Evolutionary conservation across 2,329 filamentous ascomycete species (phyloP), one percentile per base, ranked within the genome.

Genomic region (Acephala macrosclerotiorum): DNA sequence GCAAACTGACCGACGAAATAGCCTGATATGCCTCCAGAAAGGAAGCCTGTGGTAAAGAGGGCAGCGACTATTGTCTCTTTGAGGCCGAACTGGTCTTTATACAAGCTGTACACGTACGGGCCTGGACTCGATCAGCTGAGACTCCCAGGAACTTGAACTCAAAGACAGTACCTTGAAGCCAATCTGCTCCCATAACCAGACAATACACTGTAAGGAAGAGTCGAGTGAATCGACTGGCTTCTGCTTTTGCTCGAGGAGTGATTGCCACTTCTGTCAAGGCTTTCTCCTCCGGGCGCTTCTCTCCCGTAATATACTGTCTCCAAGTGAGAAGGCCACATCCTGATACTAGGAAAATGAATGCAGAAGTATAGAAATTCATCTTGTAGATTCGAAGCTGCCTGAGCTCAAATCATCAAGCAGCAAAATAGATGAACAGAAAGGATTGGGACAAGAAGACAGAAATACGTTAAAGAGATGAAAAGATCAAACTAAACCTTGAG

Each of bases 171-270:
- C 81, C 81, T 76, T 84, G 82, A 33, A 85, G 79, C 83, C 82
- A 85, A 73, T 85, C 83, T 9, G 83, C 80, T 59, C 77, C 82
- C 79, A 84, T 83, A 26, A 83, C 80, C 5, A 85, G 76, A 65
- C 80, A 77, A 61, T 84, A 85, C 35, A 84, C 82, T 16, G 71
- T 66, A 26, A 81, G 74, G 71, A 82, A 82, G 22, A 74, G 61
- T 29, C 70, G 60, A 40, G 66, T 70, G 49, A 75, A 75, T 51
- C 70, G 56, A 36, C 55, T 68, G 11, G 73, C 74, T 64, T 75
- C 74, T 58, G 67, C 68, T 49, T 72, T 74, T 33, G 70, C 70
- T 65, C 60, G 65, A 64, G 72, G 73, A n/a, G 66, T 71, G 33
- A 67, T 35, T 14, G 56, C 35, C 58, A 67, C 40, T 33, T 64